phyloP scores from a whole-genome alignment of 306 rosid species.

The Vicia sativa region DNA sequence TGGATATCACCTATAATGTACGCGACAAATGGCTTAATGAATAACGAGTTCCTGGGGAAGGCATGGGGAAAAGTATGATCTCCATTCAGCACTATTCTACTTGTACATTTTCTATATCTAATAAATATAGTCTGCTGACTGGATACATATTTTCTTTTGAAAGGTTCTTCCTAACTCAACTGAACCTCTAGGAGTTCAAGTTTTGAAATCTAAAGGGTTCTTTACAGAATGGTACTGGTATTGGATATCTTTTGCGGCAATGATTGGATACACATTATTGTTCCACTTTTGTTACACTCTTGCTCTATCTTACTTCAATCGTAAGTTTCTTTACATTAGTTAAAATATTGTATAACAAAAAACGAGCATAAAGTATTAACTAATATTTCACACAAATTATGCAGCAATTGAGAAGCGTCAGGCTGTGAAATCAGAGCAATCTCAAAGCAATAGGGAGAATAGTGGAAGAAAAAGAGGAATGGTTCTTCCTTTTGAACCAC shows the following conservation, averaged over 20 bases:
- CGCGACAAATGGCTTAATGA: conserved; percentile 47
- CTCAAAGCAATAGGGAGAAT: not conserved
- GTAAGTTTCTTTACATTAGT: conserved; percentile 43
- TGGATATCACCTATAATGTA: conserved; percentile 53
- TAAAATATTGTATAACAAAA: not conserved
- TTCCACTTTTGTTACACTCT: conserved; percentile 47
- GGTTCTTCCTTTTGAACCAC: conserved; percentile 57
- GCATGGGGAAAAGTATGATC: conserved; percentile 43
- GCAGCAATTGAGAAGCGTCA: conserved; percentile 45
- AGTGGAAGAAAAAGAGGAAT: conserved; percentile 41
- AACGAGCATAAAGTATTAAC: not conserved
- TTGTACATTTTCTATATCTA: conserved; percentile 15
- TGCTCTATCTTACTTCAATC: conserved; percentile 52
- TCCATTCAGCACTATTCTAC: not conserved
- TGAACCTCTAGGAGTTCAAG: conserved; percentile 45
- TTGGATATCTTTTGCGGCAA: conserved; percentile 42
- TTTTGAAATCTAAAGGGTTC: conserved; percentile 54
- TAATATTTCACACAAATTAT: conserved; percentile 23
- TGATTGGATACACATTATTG: conserved; percentile 41
- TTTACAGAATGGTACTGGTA: conserved; percentile 43
- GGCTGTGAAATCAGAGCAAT: conserved; percentile 30
- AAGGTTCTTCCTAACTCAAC: conserved; percentile 50
- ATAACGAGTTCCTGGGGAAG: conserved; percentile 50
- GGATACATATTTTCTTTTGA: conserved; percentile 20
- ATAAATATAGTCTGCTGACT: conserved; percentile 16